A percentile compares a stretch with the other conserved stretches of the same genome.
Evolutionary conservation across 192 early-diverging fungal genomes (phyloP).

Genomic region (Backusella psychrophila): DNA sequence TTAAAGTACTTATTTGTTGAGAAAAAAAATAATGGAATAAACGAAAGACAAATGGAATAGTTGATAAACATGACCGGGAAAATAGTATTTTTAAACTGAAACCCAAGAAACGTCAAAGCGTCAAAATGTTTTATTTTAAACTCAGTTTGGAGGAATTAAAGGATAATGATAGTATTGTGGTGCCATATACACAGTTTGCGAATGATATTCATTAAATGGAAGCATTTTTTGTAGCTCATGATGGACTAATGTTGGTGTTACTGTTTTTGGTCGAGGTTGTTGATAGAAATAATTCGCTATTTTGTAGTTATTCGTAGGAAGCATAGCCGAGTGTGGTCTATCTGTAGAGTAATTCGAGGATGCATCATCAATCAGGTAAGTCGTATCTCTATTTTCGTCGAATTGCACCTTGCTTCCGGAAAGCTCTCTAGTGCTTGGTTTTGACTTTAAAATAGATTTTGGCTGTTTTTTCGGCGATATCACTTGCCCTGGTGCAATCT

Average conservation of each 20-base stretch:
- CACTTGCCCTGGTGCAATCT: background rate
- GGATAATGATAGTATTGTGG: background rate
- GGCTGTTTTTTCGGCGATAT: background rate
- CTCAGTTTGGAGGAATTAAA: background rate
- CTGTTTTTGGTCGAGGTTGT: background rate
- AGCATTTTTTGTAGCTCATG: background rate
- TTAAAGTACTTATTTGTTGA: background rate
- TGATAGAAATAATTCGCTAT: background rate
- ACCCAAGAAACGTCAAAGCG: slow-evolving; percentile 5
- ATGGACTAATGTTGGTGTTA: background rate
- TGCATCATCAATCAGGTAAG: background rate
- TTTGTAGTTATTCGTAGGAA: background rate
- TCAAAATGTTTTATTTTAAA: background rate
- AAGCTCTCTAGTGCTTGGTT: background rate
- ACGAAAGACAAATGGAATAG: background rate
- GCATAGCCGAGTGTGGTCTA: background rate
- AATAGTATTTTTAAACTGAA: slow-evolving; percentile 4
- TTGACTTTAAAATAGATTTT: background rate
- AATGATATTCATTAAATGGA: background rate
- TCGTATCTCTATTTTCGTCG: background rate
- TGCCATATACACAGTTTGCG: background rate
- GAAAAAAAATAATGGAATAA: background rate
- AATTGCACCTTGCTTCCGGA: background rate
- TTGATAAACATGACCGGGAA: background rate
- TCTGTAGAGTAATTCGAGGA: background rate